Evolutionary conservation across 2,329 filamentous ascomycete genomes (phyloP).

Genomic region (Monosporascus cannonballus): DNA sequence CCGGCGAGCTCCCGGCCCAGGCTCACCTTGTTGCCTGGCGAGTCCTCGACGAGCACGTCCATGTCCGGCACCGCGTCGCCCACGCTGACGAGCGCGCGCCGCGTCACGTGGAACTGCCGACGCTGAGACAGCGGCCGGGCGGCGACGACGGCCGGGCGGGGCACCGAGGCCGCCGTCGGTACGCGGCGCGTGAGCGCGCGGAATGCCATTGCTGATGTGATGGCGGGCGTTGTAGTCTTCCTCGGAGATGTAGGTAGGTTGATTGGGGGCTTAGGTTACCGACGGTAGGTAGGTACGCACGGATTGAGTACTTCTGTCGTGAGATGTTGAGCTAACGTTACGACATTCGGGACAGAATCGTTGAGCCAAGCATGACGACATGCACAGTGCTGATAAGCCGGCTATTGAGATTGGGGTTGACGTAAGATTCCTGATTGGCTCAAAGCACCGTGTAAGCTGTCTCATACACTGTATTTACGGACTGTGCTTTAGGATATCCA

Average conservation of each 20-base stretch:
- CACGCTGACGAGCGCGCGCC: slow-evolving; percentile 60
- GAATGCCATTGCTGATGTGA: slow-evolving; percentile 17
- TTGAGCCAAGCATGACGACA: not conserved
- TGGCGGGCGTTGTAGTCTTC: not conserved
- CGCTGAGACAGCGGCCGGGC: slow-evolving; percentile 3
- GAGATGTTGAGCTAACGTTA: not conserved
- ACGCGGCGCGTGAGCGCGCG: slow-evolving; percentile 16
- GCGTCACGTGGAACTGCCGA: slow-evolving; percentile 58
- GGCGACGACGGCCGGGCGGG: slow-evolving; percentile 17
- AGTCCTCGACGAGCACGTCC: slow-evolving; percentile 73
- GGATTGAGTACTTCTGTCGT: not conserved
- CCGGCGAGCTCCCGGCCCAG: slow-evolving; percentile 66
- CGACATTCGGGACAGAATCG: slow-evolving; percentile 13
- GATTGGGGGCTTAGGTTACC: not conserved
- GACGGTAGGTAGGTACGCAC: not conserved
- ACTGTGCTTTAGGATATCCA: too few relatives aligned
- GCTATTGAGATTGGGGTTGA: too few relatives aligned
- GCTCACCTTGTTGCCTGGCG: slow-evolving; percentile 89
- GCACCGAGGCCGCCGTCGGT: slow-evolving; percentile 5
- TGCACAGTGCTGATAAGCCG: not conserved
- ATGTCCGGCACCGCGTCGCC: slow-evolving; percentile 76
- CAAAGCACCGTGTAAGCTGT: too few relatives aligned
- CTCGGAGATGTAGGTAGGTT: not conserved
- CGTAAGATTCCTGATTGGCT: too few relatives aligned
- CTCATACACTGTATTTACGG: too few relatives aligned